Base-by-base conservation (phyloP, 371 early-diverging fungal species). In the Parasitella parasitica region DNA sequence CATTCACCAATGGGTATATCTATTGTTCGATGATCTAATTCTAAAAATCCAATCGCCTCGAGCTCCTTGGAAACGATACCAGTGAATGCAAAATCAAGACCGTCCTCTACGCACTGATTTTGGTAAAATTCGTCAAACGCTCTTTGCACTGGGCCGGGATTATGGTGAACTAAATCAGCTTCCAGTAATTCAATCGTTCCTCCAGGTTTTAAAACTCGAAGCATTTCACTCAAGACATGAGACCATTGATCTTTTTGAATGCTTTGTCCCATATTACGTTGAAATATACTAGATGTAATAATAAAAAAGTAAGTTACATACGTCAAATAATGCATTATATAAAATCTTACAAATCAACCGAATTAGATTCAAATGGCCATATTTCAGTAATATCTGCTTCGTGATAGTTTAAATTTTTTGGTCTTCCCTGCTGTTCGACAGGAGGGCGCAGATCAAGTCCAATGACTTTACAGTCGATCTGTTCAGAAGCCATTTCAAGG, bases 401-500 rank as follows among this genome's bases (percentile, higher is more conserved):
- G 16, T 67, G 58, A 59, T 57, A 81, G 15, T 54, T 49, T 11
- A 81, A 51, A 49, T 81, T 81, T 38, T 72, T 72, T 4, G 78
- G 81, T 8, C 59, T 67, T 20, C 71, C 69, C 43, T 68, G 71
- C 22, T 64, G 67, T 52, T 68, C 67, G 11, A 59, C 20, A 35
- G 79, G 75, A 22, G 83, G 72, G 6, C 75, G 70, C 43, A 84
- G 61, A 60, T 86, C 86, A 1, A 86, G 63, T 15, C 85, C 88
- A 52, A 77, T 69, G 34, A 87, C 66, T 20, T 77, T 67, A 7
- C 80, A 70, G 27, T 73, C 63, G 3, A 71, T 71, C 51, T 73
- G 78, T 54, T 78, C 72, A 32, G 75, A 67, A 5, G 85, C 80
- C 79, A 87, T 83, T 66, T 87, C 87, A 9, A 85, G 54, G 4